Evolutionary conservation across 441 rosid genomes (phyloP).

Genomic region (Viola pubescens): DNA sequence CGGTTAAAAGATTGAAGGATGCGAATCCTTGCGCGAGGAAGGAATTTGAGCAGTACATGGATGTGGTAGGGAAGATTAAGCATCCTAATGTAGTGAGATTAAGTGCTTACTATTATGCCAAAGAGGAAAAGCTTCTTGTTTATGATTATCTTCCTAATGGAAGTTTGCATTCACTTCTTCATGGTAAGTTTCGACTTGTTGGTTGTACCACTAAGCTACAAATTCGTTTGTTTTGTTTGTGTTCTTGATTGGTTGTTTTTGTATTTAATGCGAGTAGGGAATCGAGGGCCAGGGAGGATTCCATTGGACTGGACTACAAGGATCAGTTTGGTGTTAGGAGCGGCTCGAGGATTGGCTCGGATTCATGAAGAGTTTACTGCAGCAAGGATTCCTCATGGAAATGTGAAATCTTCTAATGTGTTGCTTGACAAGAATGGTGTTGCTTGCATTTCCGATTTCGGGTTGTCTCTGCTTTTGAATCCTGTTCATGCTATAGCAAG

Average conservation of each 20-base stretch:
- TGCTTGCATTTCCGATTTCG: conserved; percentile 82
- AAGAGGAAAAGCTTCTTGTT: conserved; percentile 87
- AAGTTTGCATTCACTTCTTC: conserved; percentile 75
- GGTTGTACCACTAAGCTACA: background rate
- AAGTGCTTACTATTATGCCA: conserved; percentile 89
- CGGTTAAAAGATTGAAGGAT: conserved; percentile 85
- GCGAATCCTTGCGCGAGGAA: conserved; percentile 84
- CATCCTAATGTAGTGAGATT: conserved; percentile 70
- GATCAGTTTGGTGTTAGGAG: conserved; percentile 74
- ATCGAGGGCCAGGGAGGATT: conserved; percentile 81
- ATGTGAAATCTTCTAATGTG: conserved; percentile 74
- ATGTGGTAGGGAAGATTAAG: conserved; percentile 69
- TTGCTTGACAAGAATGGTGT: conserved; percentile 80
- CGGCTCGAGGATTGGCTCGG: conserved; percentile 79
- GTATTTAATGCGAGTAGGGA: conserved; percentile 30
- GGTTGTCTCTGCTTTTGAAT: conserved; percentile 68
- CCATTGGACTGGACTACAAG: conserved; percentile 98
- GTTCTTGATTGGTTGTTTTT: background rate
- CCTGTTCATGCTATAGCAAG: conserved; percentile 83
- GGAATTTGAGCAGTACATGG: conserved; percentile 93
- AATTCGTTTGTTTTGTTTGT: background rate
- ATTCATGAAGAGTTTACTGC: conserved; percentile 62
- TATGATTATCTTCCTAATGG: conserved; percentile 90
- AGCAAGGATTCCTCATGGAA: conserved; percentile 76
- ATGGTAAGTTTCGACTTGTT: conserved; percentile 40